Percentiles rank a stretch among this genome's conserved stretches.
Conservation (phyloP, 176 grass and related monocot species). For the Eragrostis curvula region DNA sequence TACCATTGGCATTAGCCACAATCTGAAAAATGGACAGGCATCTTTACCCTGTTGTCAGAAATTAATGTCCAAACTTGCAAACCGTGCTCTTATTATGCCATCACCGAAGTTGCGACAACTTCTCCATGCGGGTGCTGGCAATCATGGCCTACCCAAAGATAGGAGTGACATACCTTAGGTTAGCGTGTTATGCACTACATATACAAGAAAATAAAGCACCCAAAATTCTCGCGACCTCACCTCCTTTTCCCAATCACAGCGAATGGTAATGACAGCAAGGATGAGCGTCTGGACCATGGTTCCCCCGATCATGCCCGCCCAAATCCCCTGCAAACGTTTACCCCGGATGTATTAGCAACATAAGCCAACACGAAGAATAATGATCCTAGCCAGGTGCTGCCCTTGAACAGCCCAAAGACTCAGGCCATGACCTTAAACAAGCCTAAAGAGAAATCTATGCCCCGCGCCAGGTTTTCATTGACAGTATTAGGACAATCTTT, state of each 20-base stretch:
- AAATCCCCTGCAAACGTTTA: constrained; percentile 62
- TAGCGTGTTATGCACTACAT: background rate
- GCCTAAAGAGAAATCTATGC: too few relatives aligned
- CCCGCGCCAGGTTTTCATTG: too few relatives aligned
- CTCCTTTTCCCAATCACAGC: constrained; percentile 89
- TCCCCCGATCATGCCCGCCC: constrained; percentile 89
- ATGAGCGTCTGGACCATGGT: constrained; percentile 81
- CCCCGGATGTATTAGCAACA: too few relatives aligned
- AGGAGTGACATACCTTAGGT: background rate
- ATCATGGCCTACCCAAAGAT: constrained; percentile 56
- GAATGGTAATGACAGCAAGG: constrained; percentile 66
- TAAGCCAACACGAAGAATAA: too few relatives aligned
- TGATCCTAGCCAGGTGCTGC: too few relatives aligned
- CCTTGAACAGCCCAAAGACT: too few relatives aligned
- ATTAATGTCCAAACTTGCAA: too few relatives aligned
- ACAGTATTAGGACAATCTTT: background rate
- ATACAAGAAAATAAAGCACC: too few relatives aligned
- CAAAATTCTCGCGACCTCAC: constrained; percentile 5
- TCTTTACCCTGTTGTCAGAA: too few relatives aligned
- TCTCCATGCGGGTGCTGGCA: constrained; percentile 67
- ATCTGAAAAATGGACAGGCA: too few relatives aligned
- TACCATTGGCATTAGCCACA: too few relatives aligned
- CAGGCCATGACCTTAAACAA: too few relatives aligned
- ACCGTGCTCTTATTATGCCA: background rate
- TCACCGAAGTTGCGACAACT: constrained; percentile 41